These are phyloP conservation scores for Chlamydomonas eustigma DNA, from an alignment of 139 green algal genomes.

Conservation along the genomic window DNA sequence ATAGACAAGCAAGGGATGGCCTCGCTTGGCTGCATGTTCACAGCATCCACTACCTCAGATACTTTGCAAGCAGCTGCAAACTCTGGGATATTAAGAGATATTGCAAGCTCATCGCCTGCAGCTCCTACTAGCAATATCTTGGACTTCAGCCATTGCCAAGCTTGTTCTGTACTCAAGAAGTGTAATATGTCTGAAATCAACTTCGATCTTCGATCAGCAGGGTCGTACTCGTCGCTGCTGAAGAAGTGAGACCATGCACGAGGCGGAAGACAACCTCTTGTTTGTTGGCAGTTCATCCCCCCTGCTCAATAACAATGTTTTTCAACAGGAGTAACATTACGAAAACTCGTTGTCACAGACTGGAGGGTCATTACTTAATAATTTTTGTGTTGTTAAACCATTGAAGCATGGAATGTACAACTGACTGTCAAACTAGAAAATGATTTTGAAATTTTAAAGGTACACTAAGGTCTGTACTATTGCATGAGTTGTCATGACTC, in stretches of 20 bases:
- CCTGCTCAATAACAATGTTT: too few relatives aligned
- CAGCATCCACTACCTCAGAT: background rate
- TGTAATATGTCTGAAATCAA: background rate
- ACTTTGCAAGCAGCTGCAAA: background rate
- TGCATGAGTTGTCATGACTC: too few relatives aligned
- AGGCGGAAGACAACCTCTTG: background rate
- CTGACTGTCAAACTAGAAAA: too few relatives aligned
- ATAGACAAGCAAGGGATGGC: slow-evolving; percentile 7
- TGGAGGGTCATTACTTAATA: too few relatives aligned
- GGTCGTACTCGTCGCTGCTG: background rate
- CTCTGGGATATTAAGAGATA: background rate
- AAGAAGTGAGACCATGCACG: slow-evolving; percentile 8
- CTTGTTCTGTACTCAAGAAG: background rate
- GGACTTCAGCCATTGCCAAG: background rate
- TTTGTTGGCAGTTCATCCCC: too few relatives aligned
- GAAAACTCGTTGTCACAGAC: too few relatives aligned
- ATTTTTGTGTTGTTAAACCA: too few relatives aligned
- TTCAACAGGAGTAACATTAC: too few relatives aligned
- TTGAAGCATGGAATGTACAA: too few relatives aligned
- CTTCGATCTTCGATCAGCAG: background rate
- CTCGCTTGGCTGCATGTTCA: background rate
- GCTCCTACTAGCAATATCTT: background rate
- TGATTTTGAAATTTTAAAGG: too few relatives aligned
- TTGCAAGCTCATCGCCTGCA: background rate
- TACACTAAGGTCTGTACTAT: too few relatives aligned